A percentile compares a stretch with the other conserved stretches of the same genome.
Conservation (phyloP, 208 protist genomes). For the Jaenimonas drosophilae region DNA sequence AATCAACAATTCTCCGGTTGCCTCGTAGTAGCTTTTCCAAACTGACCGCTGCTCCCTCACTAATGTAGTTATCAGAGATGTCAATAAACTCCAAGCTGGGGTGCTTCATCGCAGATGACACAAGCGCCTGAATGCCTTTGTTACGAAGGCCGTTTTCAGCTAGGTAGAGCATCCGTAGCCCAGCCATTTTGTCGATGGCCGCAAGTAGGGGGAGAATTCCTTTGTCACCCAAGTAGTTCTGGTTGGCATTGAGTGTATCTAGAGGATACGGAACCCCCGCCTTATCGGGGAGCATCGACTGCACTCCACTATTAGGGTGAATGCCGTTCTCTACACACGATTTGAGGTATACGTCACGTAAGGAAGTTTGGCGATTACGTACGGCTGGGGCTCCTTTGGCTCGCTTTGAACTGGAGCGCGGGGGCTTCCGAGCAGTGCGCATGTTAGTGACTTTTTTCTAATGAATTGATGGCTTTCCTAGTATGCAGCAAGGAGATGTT, state of each 20-base stretch:
- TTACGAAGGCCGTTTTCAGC: constrained; percentile 87
- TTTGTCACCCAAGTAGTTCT: constrained; percentile 87
- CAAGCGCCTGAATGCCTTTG: constrained; percentile 45
- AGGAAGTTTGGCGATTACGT: constrained; percentile 13
- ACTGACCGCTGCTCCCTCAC: constrained; percentile 58
- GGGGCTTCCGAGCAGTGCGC: not conserved
- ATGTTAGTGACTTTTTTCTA: not conserved
- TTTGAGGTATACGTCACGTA: constrained; percentile 73
- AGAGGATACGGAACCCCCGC: constrained; percentile 12
- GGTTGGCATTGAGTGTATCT: constrained; percentile 56
- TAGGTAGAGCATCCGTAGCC: constrained; percentile 40
- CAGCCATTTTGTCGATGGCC: constrained; percentile 41
- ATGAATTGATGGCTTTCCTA: no score
- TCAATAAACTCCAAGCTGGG: constrained; percentile 60
- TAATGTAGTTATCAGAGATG: constrained; percentile 87
- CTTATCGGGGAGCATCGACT: constrained; percentile 46
- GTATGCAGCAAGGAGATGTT: not conserved
- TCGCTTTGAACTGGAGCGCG: constrained; percentile 13
- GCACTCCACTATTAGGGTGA: constrained; percentile 62
- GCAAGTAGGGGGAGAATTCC: constrained; percentile 59
- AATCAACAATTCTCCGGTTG: constrained; percentile 46
- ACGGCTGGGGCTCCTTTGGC: constrained; percentile 12
- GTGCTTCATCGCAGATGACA: constrained; percentile 25
- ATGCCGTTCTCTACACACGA: constrained; percentile 55
- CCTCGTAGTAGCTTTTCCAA: constrained; percentile 42